A percentile compares a stretch with the other conserved stretches of the same genome.
Conservation (phyloP, 106 monocot species). For the Iris macrosiphon region DNA sequence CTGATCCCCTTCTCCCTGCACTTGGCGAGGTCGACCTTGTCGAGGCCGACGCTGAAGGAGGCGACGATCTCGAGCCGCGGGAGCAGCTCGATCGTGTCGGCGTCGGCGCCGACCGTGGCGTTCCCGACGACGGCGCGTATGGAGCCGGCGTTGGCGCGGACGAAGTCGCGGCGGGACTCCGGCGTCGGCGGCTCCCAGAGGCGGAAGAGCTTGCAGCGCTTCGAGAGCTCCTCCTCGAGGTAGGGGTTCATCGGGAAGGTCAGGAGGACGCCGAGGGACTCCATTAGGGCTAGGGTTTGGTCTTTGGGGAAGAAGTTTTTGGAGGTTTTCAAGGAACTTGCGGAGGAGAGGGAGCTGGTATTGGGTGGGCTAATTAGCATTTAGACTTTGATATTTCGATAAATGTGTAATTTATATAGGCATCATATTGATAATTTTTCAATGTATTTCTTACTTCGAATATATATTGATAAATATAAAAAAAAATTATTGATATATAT, state of each 20-base stretch:
- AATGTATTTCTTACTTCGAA: no score
- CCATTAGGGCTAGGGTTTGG: no score
- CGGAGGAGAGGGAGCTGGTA: no score
- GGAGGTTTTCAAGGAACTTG: no score
- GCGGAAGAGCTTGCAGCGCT: conserved; percentile 53
- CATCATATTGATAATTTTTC: no score
- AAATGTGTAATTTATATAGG: no score
- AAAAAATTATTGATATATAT: no score
- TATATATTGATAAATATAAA: no score
- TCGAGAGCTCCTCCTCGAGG: conserved; percentile 51
- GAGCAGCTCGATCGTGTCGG: conserved; percentile 43
- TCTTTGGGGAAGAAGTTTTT: no score
- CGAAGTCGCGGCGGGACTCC: conserved; percentile 25
- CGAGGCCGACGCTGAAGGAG: conserved; percentile 50
- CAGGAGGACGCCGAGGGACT: conserved; percentile 47
- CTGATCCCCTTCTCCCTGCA: conserved; percentile 48
- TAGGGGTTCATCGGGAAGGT: conserved; percentile 37
- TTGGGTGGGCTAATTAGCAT: no score
- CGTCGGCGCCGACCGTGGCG: conserved; percentile 30
- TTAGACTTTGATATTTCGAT: no score
- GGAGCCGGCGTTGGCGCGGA: conserved; percentile 20
- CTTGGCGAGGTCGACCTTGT: conserved; percentile 50
- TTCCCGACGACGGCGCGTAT: conserved; percentile 49
- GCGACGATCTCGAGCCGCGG: conserved; percentile 58
- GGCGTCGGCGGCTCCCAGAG: conserved; percentile 50